A percentile compares a stretch with the other conserved stretches of the same genome.
Evolutionary conservation across 495 filamentous ascomycete species (phyloP).

Genomic region (Immersiella caudata): DNA sequence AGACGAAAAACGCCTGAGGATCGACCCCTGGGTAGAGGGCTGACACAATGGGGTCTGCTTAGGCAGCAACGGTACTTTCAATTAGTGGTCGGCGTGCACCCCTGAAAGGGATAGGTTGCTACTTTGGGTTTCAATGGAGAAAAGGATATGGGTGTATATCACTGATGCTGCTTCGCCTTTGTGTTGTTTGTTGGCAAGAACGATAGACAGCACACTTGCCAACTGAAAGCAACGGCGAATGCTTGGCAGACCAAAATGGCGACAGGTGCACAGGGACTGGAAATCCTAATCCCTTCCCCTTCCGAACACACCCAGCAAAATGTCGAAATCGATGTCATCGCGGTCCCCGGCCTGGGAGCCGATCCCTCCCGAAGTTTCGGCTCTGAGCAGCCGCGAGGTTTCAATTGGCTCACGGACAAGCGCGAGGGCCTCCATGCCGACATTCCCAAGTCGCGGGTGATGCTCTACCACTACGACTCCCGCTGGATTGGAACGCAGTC

Average conservation of each 20-base stretch:
- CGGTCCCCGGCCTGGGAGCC: slow-evolving; percentile 21
- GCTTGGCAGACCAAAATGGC: slow-evolving; percentile 12
- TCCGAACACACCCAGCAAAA: slow-evolving; percentile 2
- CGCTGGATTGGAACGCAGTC: slow-evolving; percentile 17
- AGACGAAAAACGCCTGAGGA: background rate
- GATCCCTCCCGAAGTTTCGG: slow-evolving; percentile 18
- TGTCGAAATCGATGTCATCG: slow-evolving; percentile 16
- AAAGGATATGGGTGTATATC: slow-evolving; percentile 1
- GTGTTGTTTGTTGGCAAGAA: background rate
- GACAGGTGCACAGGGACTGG: slow-evolving; percentile 8
- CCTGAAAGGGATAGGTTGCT: background rate
- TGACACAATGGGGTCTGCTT: background rate
- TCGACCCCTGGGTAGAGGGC: slow-evolving; percentile 6
- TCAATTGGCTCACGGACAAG: slow-evolving; percentile 22
- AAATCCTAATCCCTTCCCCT: slow-evolving; percentile 7
- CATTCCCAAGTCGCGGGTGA: slow-evolving; percentile 19
- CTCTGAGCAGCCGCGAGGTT: slow-evolving; percentile 20
- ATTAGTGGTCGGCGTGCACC: background rate
- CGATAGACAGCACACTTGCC: slow-evolving; percentile 2
- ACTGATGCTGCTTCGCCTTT: background rate
- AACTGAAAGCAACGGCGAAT: background rate
- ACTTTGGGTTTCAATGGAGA: background rate
- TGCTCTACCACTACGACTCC: slow-evolving; percentile 23
- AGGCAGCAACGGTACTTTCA: slow-evolving; percentile 2
- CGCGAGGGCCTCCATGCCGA: slow-evolving; percentile 20